Evolutionary conservation across 345 rosid genomes (phyloP), one percentile per base, ranked within the genome.

Genomic region (Raphanus sativus): DNA sequence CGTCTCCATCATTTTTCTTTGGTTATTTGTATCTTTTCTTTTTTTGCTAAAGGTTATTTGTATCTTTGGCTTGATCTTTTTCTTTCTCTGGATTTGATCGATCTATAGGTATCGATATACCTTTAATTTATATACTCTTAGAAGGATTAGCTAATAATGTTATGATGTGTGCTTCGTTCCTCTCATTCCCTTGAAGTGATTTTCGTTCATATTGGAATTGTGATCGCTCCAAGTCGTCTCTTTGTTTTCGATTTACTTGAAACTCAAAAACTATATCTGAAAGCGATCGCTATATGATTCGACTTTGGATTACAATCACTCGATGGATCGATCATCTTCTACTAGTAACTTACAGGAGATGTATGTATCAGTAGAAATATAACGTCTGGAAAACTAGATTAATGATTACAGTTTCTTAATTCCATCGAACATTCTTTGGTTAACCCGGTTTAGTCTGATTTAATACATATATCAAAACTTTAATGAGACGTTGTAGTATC

Each of bases 401-500:
- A 34, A 56, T 75, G 32, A 65, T 56, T 55, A 56, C 13, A 45
- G 13, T 56, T n/a, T 50, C 56, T 50, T 50, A 50, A 5, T 38
- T 55, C 56, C 16, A 34, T 74, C 17, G 34, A 74, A 64, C 28
- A 74, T 55, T 15, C 8, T 64, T 62, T 25, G 64, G 64, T 64
- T 66, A 21, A 4, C 21, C 70, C 64, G 77, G 77, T 65, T 74
- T 33, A 54, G 63, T 13, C 52, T 65, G 40, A 50, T 50, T n/a
- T 15, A 50, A 6, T 52, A 9, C 54, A 48, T 13, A 15, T 6
- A 15, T 50, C 56, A 50, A 48, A 42, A 45, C 50, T 50, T n/a
- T 48, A 7, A n/a, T 48, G 55, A 48, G 55, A 50, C 8, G 21
- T 16, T n/a, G 58, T 3, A 52, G 58, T 52, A 52, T 15, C 58